Conservation (phyloP, 176 grass and related monocot genomes). For the Triticum dicoccoides region DNA sequence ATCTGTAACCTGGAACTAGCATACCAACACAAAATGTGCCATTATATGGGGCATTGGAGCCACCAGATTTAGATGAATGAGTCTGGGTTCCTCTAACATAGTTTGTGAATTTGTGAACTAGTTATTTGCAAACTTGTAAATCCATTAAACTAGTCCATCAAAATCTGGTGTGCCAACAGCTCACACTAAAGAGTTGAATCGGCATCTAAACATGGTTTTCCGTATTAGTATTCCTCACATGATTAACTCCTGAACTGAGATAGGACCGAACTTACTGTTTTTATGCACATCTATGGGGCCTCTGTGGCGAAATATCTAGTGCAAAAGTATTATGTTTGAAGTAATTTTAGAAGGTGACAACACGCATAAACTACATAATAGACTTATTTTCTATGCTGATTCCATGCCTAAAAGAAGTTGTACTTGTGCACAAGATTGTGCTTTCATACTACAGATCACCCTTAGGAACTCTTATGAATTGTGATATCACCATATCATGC, state of each 20-base stretch:
- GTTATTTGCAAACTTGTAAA: constrained; percentile 6
- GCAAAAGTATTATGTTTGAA: background rate
- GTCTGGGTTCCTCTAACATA: background rate
- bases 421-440: background rate
- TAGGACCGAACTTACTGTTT: background rate
- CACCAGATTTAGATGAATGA: background rate
- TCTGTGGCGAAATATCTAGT: background rate
- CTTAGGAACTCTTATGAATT: background rate
- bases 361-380: background rate
- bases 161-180: background rate
- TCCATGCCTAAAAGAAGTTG: background rate
- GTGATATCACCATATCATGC: background rate
- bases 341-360: background rate
- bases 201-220: constrained; percentile 8
- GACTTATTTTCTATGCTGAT: background rate
- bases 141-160: background rate
- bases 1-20: background rate
- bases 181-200: background rate
- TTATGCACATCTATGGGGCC: background rate
- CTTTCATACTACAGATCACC: background rate
- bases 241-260: constrained; percentile 6
- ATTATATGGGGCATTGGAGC: background rate
- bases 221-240: background rate
- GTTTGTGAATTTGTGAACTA: background rate
- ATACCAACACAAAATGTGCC: background rate